Conservation (phyloP, 73 alveolate genomes). For the Tetrahymena elliotti region DNA sequence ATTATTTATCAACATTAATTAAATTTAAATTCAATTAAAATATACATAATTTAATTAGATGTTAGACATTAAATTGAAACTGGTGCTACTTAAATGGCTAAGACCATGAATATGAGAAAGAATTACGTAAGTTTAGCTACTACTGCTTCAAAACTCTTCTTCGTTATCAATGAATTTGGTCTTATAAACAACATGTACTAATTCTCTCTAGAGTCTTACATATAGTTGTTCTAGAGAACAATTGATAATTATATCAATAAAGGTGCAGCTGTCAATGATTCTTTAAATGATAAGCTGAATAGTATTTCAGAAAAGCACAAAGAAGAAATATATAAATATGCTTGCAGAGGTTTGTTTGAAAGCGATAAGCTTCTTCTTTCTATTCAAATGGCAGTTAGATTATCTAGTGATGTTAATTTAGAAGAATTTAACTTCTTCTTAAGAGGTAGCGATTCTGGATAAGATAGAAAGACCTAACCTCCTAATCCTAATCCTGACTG, state of each 20-base stretch:
- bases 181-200: conserved; percentile 95
- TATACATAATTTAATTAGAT: conserved; percentile 15
- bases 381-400: conserved; percentile 91
- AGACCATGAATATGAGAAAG: conserved; percentile 80
- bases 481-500: conserved; percentile 83
- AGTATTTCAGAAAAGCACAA: conserved; percentile 62
- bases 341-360: conserved; percentile 98
- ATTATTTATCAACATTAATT: no score
- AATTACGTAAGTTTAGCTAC: conserved; percentile 80
- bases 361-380: conserved; percentile 96
- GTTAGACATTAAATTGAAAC: conserved; percentile 76
- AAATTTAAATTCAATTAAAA: no score
- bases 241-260: conserved; percentile 14
- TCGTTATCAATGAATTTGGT: conserved; percentile 88
- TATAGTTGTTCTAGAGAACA: conserved; percentile 15
- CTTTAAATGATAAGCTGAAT: conserved; percentile 20
- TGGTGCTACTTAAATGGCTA: conserved; percentile 80
- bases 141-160: conserved; percentile 85
- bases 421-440: conserved; percentile 96
- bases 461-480: conserved; percentile 69
- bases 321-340: conserved; percentile 82
- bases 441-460: conserved; percentile 77
- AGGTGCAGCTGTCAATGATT: conserved; percentile 43
- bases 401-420: conserved; percentile 63
- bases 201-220: conserved; percentile 84